Evolutionary conservation across 106 monocot genomes (phyloP), one percentile per base, ranked within the genome.

Genomic region (Alisma plantagoaquatica): DNA sequence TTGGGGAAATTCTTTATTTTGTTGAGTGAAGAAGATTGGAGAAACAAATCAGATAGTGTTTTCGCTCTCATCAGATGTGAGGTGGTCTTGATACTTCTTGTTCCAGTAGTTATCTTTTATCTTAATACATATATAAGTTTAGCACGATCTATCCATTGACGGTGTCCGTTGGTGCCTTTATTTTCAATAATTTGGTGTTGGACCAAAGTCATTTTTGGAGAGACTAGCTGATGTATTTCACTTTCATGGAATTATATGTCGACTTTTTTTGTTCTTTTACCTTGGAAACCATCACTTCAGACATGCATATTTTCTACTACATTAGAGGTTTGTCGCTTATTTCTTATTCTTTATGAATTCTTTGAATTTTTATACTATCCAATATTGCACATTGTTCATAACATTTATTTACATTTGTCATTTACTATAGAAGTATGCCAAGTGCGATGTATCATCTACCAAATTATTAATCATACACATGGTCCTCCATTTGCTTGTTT

Each of bases 251-350:
- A 61, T 28, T 56, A 10, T 8, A 24, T 68, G 9, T 76, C 73
- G 70, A 63, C 76, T 62, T 73, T 46, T 38, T 62, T 74, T 21
- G 31, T 73, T 51, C 66, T 61, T 46, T 92, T 92, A 67, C 92
- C 92, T 32, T 92, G 92, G 92, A 79, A 86, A 76, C 86, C 92
- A 23, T 82, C 86, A 53, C 33, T 92, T 12, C 86, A 92, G 59
- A 86, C 86, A 25, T 86, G 86, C 22, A n/a, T 92, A 46, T 76
- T 86, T 60, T 82, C 92, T 35, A 76, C 92, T 31, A 73, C 67
- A 3, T 49, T 92, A 48, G 86, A 92, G 86, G 92, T 92, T 31
- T 20, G 30, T 53, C 1, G 2, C 22, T 55, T 22, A 45, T 23
- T 2, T 5, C 7, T 18, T 3, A 22, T 19, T 22, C 24, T 2